Evolutionary conservation across 305 asterid species (phyloP).

Genomic region (Fraxinus dipetala): DNA sequence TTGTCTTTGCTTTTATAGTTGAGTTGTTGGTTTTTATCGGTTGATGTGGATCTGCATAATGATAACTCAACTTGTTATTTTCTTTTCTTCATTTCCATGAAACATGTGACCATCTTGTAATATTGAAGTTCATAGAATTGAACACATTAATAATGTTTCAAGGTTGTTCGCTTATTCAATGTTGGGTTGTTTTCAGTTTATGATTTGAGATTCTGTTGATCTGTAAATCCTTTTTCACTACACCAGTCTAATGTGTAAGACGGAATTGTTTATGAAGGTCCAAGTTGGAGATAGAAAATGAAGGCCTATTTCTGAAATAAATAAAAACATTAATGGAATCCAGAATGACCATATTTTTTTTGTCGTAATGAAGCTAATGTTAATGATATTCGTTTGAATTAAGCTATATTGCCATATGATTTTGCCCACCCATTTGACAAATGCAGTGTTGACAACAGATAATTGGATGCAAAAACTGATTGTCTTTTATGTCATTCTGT

Average conservation of each 20-base stretch:
- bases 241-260: not conserved
- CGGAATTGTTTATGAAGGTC: not conserved
- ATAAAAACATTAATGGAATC: not conserved
- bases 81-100: not conserved
- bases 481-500: not conserved
- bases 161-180: not conserved
- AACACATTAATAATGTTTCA: constrained; percentile 18
- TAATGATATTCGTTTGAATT: not conserved
- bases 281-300: not conserved
- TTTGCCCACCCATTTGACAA: not conserved
- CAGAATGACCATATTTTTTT: not conserved
- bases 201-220: not conserved
- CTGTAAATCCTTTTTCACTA: not conserved
- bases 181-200: not conserved
- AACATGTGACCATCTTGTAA: not conserved
- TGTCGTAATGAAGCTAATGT: not conserved
- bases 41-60: constrained; percentile 10
- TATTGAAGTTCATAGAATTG: not conserved
- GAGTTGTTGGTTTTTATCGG: not conserved
- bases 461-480: not conserved
- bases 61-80: not conserved
- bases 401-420: not conserved
- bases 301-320: not conserved
- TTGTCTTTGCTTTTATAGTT: not conserved
- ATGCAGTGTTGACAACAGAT: not conserved